Evolutionary conservation across 768 basidiomycete species (phyloP).

Genomic region (Termitomyces bulborhizus): DNA sequence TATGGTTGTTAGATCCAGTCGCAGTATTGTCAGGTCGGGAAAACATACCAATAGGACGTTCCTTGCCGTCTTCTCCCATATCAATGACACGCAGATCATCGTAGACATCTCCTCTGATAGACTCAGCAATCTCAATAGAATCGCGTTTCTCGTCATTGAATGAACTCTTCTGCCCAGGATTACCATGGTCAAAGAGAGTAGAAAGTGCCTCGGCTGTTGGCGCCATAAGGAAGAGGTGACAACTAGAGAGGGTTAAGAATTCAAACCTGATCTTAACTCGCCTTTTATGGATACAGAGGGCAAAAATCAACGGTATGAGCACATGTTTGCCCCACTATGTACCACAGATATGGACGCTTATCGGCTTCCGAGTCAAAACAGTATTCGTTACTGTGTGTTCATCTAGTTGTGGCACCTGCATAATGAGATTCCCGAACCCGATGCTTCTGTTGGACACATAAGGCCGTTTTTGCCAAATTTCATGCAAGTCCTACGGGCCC

Average conservation of each 20-base stretch:
- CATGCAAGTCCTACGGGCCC: background rate
- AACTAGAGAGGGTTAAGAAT: background rate
- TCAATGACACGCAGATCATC: conserved; percentile 28
- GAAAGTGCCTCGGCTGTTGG: background rate
- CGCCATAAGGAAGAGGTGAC: background rate
- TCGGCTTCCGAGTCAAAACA: background rate
- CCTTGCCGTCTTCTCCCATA: conserved; percentile 40
- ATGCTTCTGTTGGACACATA: background rate
- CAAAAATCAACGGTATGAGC: background rate
- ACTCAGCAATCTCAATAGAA: conserved; percentile 8
- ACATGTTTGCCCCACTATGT: background rate
- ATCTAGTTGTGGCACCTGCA: background rate
- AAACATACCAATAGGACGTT: conserved; percentile 38
- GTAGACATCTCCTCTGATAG: conserved; percentile 12
- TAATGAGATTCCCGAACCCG: background rate
- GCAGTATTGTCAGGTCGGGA: background rate
- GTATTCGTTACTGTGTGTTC: background rate
- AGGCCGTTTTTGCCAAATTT: background rate
- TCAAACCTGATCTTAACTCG: background rate
- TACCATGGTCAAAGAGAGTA: background rate
- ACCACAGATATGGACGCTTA: background rate
- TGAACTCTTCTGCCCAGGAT: background rate
- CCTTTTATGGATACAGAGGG: background rate
- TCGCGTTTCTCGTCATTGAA: background rate
- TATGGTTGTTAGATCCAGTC: background rate